phyloP scores from a whole-genome alignment of 2,329 filamentous ascomycete species.

The Alternaria longipes region DNA sequence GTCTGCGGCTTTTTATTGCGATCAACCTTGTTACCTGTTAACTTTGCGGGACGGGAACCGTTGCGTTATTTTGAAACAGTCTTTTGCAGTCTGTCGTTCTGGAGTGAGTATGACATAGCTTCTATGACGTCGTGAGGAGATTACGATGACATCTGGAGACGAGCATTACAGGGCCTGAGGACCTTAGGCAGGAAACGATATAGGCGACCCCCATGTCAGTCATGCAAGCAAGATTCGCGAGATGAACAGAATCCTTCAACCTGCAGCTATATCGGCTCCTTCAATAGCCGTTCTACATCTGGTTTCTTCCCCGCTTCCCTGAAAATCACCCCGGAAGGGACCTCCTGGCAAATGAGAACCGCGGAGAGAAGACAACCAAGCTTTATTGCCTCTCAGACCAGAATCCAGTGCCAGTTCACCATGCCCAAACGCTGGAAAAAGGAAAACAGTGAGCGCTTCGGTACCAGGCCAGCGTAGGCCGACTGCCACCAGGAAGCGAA shows the following conservation, averaged over 20 bases:
- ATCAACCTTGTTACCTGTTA: background rate
- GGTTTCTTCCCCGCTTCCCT: background rate
- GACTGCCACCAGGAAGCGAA: constrained; percentile 56
- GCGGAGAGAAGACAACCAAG: background rate
- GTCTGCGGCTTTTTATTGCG: background rate
- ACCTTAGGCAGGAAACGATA: background rate
- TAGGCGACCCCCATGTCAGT: background rate
- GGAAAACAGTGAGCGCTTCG: constrained; percentile 53
- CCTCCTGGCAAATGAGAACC: too few relatives aligned
- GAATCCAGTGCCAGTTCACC: constrained; percentile 41
- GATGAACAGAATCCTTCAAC: background rate
- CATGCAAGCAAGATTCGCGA: background rate
- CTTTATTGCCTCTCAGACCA: background rate
- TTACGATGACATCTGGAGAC: background rate
- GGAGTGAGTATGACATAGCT: background rate
- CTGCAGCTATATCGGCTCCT: background rate
- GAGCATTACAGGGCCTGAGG: background rate
- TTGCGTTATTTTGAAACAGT: background rate
- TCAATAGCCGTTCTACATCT: background rate
- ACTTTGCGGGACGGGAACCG: background rate
- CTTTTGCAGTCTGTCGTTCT: background rate
- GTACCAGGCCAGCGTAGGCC: constrained; percentile 52
- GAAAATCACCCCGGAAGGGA: background rate
- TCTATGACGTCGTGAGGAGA: background rate
- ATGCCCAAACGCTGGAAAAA: constrained; percentile 57